A percentile compares a stretch with the other conserved stretches of the same genome.
These are phyloP conservation scores for Croton setiger DNA, from an alignment of 441 rosid species.

Conservation along the genomic window DNA sequence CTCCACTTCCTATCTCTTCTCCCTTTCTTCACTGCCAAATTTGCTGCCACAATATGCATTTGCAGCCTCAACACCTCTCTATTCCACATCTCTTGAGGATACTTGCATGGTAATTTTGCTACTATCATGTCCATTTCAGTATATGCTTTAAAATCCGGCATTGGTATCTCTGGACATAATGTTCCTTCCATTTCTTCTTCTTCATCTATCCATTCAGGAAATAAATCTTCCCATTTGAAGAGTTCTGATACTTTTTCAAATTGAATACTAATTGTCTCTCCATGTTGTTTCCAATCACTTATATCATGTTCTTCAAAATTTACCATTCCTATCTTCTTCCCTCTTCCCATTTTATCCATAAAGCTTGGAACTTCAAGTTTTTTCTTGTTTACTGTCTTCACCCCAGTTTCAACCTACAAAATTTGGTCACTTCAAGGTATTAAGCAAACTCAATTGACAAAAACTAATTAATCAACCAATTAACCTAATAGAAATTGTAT, in stretches of 20 bases:
- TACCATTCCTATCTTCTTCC: slow-evolving; percentile 64
- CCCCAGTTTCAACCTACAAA: slow-evolving; percentile 52
- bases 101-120: slow-evolving; percentile 68
- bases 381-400: slow-evolving; percentile 45
- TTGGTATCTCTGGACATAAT: slow-evolving; percentile 76
- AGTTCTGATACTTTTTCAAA: slow-evolving; percentile 55
- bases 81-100: slow-evolving; percentile 67
- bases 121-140: slow-evolving; percentile 65
- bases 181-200: slow-evolving; percentile 72
- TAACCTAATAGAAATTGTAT: background rate
- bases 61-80: slow-evolving; percentile 85
- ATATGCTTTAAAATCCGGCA: slow-evolving; percentile 52
- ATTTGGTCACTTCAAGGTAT: background rate
- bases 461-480: background rate
- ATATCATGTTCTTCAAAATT: slow-evolving; percentile 62
- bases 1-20: slow-evolving; percentile 54
- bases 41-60: slow-evolving; percentile 66
- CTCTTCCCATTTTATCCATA: slow-evolving; percentile 41
- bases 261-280: slow-evolving; percentile 44
- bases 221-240: slow-evolving; percentile 72
- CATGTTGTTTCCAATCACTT: slow-evolving; percentile 52
- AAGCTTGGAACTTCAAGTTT: slow-evolving; percentile 61
- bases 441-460: background rate
- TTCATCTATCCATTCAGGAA: slow-evolving; percentile 97
- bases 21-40: slow-evolving; percentile 56